Conservation (phyloP, 2,329 filamentous ascomycete genomes). For the Phaeosphaeriaceae sp. region DNA sequence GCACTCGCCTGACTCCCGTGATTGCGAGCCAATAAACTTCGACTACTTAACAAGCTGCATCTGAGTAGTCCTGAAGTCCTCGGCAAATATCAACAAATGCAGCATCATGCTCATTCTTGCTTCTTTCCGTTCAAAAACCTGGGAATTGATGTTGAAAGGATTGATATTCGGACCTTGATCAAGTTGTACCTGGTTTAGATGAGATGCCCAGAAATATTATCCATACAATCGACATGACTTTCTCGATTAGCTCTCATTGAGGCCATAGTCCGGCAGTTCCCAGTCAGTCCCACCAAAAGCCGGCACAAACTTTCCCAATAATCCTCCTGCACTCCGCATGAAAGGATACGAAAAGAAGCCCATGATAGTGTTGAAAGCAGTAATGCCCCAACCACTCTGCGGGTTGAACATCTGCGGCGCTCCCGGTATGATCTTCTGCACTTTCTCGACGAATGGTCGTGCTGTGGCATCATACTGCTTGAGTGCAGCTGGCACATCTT, state of each 20-base stretch:
- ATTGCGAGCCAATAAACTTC: background rate
- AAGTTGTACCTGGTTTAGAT: background rate
- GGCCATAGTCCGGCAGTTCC: slow-evolving; percentile 33
- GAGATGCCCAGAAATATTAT: background rate
- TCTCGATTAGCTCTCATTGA: no score
- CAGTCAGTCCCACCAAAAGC: slow-evolving; percentile 25
- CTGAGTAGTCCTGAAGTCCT: background rate
- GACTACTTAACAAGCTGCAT: background rate
- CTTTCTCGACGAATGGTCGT: slow-evolving; percentile 29
- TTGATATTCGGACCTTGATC: background rate
- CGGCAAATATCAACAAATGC: background rate
- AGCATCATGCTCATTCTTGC: background rate
- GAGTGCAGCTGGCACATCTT: slow-evolving; percentile 31
- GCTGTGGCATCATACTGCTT: slow-evolving; percentile 28
- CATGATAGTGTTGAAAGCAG: slow-evolving; percentile 22
- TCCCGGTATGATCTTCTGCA: slow-evolving; percentile 33
- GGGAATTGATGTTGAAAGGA: no score
- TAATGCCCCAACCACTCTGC: slow-evolving; percentile 33
- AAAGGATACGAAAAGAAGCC: slow-evolving; percentile 23
- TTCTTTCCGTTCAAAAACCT: no score
- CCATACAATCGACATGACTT: background rate
- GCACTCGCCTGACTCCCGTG: background rate
- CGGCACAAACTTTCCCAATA: slow-evolving; percentile 16
- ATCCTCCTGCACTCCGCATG: slow-evolving; percentile 17
- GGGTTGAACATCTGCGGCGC: slow-evolving; percentile 34